Evolutionary conservation across 805 yeast genomes (phyloP), one percentile per base, ranked within the genome.

Genomic region (Kodamaea restingae): DNA sequence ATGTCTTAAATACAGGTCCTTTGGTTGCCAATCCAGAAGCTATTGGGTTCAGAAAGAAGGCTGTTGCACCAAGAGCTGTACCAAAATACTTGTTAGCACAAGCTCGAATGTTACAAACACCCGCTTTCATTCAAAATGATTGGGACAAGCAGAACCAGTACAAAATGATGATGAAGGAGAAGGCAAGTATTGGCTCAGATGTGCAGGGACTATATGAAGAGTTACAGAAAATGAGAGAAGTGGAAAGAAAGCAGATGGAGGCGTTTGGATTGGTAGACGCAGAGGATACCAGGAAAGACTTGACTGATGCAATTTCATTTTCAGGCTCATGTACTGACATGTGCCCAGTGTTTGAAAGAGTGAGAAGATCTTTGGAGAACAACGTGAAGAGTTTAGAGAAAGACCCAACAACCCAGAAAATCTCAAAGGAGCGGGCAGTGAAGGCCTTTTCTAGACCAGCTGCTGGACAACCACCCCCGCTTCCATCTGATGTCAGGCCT

Each of bases 401-500:
- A 46, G 88, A 83, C 44, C 76, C 80, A 2, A 43, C 43, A 1
- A 64, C 65, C 0, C 70, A 78, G 2, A 72, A 65, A 45, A 82
- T 88, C 4, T 71, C 86, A 0, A 58, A 75, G 20, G 53, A 54
- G 0, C 65, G 70, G 32, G 96, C 97, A 0, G 76, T 93, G 5
- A 93, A 93, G 61, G 95, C 96, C 1, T 93, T 93, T 56, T 84
- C 95, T 15, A 71, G 99, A 50, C 97, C 99, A 0, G 96, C 95
- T 12, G 97, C 98, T 0, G 98, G 98, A 5, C 96, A 93, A 50
- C 95, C 96, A 1, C 98, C 97, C 2, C 95, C 98, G 2, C 66
- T 93, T 42, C 99, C 98, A 0, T 88, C 97, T 1, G 98, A 93
- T 58, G 99, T 93, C 3, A 72, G 99, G 44, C 96, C 98, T 1